A percentile compares a stretch with the other conserved stretches of the same genome.
Conservation (phyloP, 441 rosid genomes). For the Hura crepitans region DNA sequence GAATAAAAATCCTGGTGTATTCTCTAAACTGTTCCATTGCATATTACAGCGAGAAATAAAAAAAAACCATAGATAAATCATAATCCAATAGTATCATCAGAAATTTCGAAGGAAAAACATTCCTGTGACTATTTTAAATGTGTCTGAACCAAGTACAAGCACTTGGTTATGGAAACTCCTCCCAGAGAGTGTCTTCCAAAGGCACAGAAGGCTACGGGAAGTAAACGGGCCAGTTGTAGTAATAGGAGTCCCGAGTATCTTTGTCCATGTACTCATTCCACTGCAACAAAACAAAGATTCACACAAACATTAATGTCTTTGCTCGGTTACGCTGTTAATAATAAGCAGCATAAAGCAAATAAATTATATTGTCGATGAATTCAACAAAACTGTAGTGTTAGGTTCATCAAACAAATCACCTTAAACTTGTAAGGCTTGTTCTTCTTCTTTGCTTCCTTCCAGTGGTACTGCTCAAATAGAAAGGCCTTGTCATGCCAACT, state of each 20-base stretch:
- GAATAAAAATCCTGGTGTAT: no score
- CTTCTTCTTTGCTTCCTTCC: conserved; percentile 75
- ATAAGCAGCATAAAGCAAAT: not conserved
- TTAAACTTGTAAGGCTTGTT: conserved; percentile 68
- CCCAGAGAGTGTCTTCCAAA: not conserved
- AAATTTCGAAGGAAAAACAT: not conserved
- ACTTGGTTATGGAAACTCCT: not conserved
- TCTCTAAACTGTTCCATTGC: not conserved
- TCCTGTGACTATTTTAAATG: not conserved
- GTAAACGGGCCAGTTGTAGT: conserved; percentile 75
- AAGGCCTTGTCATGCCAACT: conserved; percentile 91
- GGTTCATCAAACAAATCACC: conserved; percentile 33
- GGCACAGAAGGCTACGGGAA: conserved; percentile 46
- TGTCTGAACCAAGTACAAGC: conserved; percentile 10
- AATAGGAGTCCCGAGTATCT: conserved; percentile 62
- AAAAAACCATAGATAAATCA: not conserved
- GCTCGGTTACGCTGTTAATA: not conserved
- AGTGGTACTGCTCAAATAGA: conserved; percentile 77
- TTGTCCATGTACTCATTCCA: conserved; percentile 71
- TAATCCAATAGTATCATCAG: not conserved
- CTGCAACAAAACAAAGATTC: conserved; percentile 38
- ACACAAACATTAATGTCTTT: conserved; percentile 9
- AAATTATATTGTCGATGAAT: not conserved
- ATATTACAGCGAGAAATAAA: not conserved
- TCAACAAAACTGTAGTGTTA: not conserved